Base-by-base conservation (phyloP, 345 rosid species). In the Lepidium africanum region DNA sequence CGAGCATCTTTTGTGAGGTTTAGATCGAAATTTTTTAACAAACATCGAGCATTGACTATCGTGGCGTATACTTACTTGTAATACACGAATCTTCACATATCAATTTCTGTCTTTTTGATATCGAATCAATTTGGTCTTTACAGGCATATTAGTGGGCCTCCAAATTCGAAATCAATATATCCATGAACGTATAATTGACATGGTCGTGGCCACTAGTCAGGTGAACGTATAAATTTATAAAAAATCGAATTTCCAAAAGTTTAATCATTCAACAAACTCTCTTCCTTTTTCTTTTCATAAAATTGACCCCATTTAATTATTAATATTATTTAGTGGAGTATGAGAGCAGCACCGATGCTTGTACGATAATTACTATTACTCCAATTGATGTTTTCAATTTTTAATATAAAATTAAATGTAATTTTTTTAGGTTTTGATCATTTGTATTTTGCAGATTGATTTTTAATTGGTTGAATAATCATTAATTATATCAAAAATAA, bases 141-240 rank as follows among this genome's bases (percentile, higher is more conserved):
- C 15, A 49, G 32, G 43, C 46, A 41, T 15, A 36, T 36, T 32
- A 70, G 51, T 50, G 43, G 54, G 19, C 37, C 37, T 70, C 67
- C 50, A 48, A 10, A 69, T 38, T 25, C 49, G 40, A 48, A 23
- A 25, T 57, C 38, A 14, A 55, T 3, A 58, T 39, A 35, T 21
- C 23, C 63, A 32, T 67, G 53, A 36, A 23, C 49, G 33, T 51
- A 52, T 71, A 3, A 43, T 53, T 27, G 32, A 27, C 32, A 21
- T 54, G 63, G 75, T 33, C 75, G 69, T 62, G 47, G 62, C 49
- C 75, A 54, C 69, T 51, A 33, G 8, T 5, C 23, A 42, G 12
- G n/a, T n/a, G 53, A 50, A 50, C 5, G 23, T 21, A 23, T 16
- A 60, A 42, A 15, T 32, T 57, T 25, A 52, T 42, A 61, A 53